These are phyloP conservation scores for Pterocarpus macrocarpus DNA, from an alignment of 306 rosid genomes.

Conservation along the genomic window DNA sequence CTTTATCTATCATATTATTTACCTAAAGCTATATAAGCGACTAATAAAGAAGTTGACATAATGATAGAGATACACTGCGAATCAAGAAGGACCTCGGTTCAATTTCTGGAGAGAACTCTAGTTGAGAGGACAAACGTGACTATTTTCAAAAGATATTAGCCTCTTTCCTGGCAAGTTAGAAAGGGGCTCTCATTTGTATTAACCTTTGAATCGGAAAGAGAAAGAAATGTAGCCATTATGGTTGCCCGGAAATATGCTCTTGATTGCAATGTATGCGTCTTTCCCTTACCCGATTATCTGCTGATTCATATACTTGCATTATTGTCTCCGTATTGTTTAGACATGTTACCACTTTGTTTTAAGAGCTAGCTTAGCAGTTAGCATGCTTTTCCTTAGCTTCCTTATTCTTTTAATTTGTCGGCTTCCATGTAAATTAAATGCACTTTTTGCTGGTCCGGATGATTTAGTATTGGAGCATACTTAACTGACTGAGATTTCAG, in stretches of 20 bases:
- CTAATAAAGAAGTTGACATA: too few species aligned
- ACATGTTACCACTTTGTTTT: constrained; percentile 7
- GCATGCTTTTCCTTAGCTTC: background rate
- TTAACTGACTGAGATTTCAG: constrained; percentile 56
- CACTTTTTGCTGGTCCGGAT: constrained; percentile 75
- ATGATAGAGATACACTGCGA: too few species aligned
- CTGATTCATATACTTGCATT: constrained; percentile 29
- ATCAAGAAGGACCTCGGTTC: too few species aligned
- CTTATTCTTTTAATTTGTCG: background rate
- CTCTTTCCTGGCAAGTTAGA: constrained; percentile 78
- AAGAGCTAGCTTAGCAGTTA: background rate
- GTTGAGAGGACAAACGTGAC: too few species aligned
- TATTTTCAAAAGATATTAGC: too few species aligned
- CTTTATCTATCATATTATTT: too few species aligned
- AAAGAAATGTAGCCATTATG: constrained; percentile 83
- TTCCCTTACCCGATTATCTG: constrained; percentile 29
- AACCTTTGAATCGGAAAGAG: constrained; percentile 87
- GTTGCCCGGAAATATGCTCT: constrained; percentile 87
- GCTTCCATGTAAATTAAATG: constrained; percentile 26
- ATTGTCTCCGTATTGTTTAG: constrained; percentile 2
- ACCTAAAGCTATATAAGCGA: too few species aligned
- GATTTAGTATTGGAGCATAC: constrained; percentile 76
- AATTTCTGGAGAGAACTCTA: too few species aligned
- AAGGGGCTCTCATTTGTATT: constrained; percentile 83
- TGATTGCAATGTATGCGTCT: constrained; percentile 83